phyloP scores from a whole-genome alignment of 768 basidiomycete species.

The Boletus eberwhitei region DNA sequence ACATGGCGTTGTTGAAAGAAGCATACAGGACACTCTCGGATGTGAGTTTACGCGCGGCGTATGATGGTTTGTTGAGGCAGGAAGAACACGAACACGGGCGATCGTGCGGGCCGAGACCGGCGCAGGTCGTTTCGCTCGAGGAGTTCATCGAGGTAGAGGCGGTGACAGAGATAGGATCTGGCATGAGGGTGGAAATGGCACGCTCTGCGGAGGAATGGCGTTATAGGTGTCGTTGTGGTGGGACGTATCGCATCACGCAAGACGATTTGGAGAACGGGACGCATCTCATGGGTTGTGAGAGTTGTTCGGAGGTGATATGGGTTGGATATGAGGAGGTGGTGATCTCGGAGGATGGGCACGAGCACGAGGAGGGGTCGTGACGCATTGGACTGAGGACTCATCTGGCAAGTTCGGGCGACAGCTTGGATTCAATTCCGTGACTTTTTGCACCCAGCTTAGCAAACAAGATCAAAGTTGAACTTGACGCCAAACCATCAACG shows the following conservation, averaged over 20 bases:
- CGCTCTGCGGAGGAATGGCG: constrained; percentile 42
- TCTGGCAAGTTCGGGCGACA: too few relatives aligned
- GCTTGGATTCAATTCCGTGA: background rate
- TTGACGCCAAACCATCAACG: constrained; percentile 6
- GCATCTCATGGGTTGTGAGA: constrained; percentile 69
- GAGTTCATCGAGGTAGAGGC: constrained; percentile 44
- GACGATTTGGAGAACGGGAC: constrained; percentile 63
- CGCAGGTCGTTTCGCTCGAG: constrained; percentile 74
- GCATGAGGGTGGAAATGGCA: constrained; percentile 28
- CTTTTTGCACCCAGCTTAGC: constrained; percentile 5
- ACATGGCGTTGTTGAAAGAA: constrained; percentile 60
- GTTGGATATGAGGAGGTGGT: constrained; percentile 18
- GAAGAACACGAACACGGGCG: constrained; percentile 1
- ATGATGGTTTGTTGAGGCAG: constrained; percentile 39
- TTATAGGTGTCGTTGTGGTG: constrained; percentile 73
- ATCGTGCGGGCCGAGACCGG: constrained; percentile 56
- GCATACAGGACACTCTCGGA: constrained; percentile 65
- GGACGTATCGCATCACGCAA: constrained; percentile 54
- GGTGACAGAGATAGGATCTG: background rate
- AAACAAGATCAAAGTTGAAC: constrained; percentile 22
- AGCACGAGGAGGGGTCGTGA: background rate
- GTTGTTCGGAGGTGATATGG: constrained; percentile 79
- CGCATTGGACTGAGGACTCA: background rate
- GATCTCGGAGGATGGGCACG: background rate
- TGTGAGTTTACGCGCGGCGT: constrained; percentile 43